Evolutionary conservation across 2,329 filamentous ascomycete genomes (phyloP).

Genomic region (Escovopsis sp.): DNA sequence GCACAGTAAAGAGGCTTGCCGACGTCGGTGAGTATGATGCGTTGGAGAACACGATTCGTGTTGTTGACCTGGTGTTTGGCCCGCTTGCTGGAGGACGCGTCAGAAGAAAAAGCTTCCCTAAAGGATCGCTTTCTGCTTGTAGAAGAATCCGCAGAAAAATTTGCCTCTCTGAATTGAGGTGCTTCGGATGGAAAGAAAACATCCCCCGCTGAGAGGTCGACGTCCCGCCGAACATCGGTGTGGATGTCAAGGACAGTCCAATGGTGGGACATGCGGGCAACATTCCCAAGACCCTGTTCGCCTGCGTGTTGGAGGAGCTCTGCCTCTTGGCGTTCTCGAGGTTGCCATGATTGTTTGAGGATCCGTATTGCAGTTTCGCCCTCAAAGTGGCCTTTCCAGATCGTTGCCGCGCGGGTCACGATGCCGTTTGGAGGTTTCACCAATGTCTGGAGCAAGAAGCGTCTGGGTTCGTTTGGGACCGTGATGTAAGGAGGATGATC

Average conservation of each 20-base stretch:
- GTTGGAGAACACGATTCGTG: conserved; percentile 24
- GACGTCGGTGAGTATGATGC: conserved; percentile 24
- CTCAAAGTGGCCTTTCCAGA: too few relatives aligned
- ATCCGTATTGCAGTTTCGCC: too few relatives aligned
- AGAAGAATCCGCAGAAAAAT: conserved; percentile 1
- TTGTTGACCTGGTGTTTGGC: conserved; percentile 10
- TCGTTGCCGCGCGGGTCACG: too few relatives aligned
- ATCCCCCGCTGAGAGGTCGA: conserved; percentile 13
- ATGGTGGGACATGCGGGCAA: conserved; percentile 27
- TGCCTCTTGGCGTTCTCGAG: conserved; percentile 23
- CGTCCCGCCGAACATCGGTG: conserved; percentile 20
- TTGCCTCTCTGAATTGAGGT: conserved; percentile 12
- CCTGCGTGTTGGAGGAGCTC: conserved; percentile 23
- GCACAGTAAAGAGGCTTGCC: conserved; percentile 25
- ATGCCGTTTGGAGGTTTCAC: too few relatives aligned
- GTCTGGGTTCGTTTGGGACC: too few relatives aligned
- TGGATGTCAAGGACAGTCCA: conserved; percentile 21
- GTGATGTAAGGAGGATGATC: too few relatives aligned
- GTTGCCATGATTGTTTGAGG: conserved; percentile 29
- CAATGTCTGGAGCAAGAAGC: too few relatives aligned
- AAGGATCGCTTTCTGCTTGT: conserved; percentile 14
- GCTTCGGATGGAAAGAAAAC: conserved; percentile 16
- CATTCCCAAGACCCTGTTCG: conserved; percentile 20
- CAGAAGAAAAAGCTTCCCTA: conserved; percentile 10
- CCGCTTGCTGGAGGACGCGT: conserved; percentile 16